phyloP scores from a whole-genome alignment of 1,284 basidiomycete species.

The Cryptococcus sp. region DNA sequence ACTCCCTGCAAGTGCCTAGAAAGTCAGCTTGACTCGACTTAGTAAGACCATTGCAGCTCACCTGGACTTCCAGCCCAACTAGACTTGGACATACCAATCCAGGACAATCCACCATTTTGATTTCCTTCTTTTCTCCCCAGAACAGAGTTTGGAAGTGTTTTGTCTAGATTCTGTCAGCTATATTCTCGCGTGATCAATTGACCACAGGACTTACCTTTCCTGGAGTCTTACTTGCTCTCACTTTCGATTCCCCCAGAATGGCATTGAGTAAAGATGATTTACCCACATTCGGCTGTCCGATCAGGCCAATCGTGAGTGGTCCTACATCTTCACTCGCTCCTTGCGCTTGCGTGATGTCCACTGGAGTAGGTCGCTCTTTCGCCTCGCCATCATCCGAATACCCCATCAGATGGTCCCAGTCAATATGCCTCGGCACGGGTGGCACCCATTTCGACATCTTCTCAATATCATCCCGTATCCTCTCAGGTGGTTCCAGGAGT shows the following conservation, averaged over 20 bases:
- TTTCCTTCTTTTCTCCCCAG: conserved; percentile 62
- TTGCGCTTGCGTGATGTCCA: conserved; percentile 5
- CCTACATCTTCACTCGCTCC: conserved; percentile 25
- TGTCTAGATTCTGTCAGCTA: conserved; percentile 55
- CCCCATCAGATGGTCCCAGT: conserved; percentile 55
- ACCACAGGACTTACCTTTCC: conserved; percentile 58
- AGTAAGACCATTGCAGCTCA: not conserved
- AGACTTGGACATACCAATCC: conserved; percentile 77
- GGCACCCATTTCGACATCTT: conserved; percentile 64
- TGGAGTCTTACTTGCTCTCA: conserved; percentile 80
- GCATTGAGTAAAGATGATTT: conserved; percentile 89
- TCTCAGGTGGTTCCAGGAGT: conserved; percentile 64
- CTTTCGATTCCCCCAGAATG: conserved; percentile 73
- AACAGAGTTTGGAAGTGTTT: conserved; percentile 91
- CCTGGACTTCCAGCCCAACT: conserved; percentile 62
- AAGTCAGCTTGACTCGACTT: conserved; percentile 12
- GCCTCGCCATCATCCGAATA: not conserved
- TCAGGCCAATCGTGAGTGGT: conserved; percentile 72
- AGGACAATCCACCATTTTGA: conserved; percentile 79
- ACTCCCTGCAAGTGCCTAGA: conserved; percentile 56
- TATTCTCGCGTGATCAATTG: not conserved
- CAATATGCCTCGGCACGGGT: conserved; percentile 58
- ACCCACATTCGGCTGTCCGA: conserved; percentile 92
- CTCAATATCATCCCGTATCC: conserved; percentile 54
- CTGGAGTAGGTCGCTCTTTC: not conserved